Base-by-base conservation (phyloP, 768 basidiomycete genomes). In the Dentipellis sp. region DNA sequence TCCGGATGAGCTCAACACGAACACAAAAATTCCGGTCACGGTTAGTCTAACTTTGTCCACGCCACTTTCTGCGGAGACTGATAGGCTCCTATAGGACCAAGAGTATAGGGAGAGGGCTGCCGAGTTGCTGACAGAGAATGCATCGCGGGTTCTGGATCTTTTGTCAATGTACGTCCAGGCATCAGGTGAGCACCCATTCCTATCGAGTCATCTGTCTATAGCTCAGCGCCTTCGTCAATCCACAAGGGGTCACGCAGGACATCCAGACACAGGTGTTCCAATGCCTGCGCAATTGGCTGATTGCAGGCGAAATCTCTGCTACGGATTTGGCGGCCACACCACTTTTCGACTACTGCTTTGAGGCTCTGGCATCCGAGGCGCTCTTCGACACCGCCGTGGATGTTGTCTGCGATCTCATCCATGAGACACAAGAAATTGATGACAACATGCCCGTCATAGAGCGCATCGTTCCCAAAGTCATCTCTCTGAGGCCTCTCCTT, bases 361-460 rank as follows among this genome's bases (percentile, higher is more conserved):
- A 88, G 52, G 91, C 94, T 3, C 78, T 98, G 34, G 76, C 76
- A 3, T 86, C 85, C 3, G 90, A 94, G 16, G 80, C 83, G 46
- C 78, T 98, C n/a, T 98, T 98, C 67, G 97, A 99, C 63, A 69
- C 86, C 7, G 94, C 93, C 1, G 91, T 94, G 39, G 89, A 97
- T 58, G 86, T 91, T 37, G 78, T 98, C 57, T 94, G 91, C 69
- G 93, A 97, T 67, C 73, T 97, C 63, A 92, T 98, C 54, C 97
- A 98, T 70, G 97, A 99, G 69, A 98, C 97, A 0, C 94, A 97
- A 70, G 97, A 99, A 70, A 79, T 97, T 34, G 88, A 95, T 58
- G 95, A 97, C 34, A 94, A 92, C 66, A 90, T 94, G 83, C 71
- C 80, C 19, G 82, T 89, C 61, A 94, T 98, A 63, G 79, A 97